phyloP scores from a whole-genome alignment of 2,329 filamentous ascomycete species.

The Beauveria sp. region DNA sequence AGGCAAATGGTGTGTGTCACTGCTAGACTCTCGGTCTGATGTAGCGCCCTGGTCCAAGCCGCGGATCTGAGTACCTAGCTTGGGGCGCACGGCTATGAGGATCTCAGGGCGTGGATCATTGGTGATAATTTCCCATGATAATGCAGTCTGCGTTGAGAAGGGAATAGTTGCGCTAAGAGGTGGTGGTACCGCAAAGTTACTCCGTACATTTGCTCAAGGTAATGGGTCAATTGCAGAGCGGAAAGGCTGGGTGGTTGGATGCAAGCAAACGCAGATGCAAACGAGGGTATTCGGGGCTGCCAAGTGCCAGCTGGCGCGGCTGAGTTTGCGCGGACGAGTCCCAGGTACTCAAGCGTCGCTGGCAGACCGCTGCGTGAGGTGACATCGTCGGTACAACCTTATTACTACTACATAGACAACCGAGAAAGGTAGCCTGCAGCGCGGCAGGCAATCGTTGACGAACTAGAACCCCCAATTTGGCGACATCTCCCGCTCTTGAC shows the following conservation, averaged over 20 bases:
- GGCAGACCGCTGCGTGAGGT: too few species aligned
- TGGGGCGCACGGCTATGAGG: not conserved
- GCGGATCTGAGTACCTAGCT: not conserved
- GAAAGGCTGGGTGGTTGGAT: not conserved
- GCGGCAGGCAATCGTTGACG: not conserved
- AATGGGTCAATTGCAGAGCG: not conserved
- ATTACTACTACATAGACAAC: not conserved
- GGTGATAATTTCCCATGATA: not conserved
- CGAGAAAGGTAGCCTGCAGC: not conserved
- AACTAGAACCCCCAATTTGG: not conserved
- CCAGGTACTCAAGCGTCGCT: too few species aligned
- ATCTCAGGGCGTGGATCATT: not conserved
- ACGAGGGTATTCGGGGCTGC: not conserved
- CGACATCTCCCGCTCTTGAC: not conserved
- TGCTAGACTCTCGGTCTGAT: not conserved
- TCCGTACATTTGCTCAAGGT: too few species aligned
- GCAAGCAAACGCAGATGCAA: not conserved
- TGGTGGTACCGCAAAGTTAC: not conserved
- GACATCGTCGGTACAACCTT: not conserved
- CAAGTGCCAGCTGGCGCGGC: not conserved
- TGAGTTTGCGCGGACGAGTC: too few species aligned
- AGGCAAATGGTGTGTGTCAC: not conserved
- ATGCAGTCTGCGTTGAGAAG: not conserved
- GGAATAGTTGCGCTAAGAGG: not conserved
- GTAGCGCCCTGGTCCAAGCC: not conserved